Base-by-base conservation (phyloP, 371 early-diverging fungal species). In the Mortierella sp. region DNA sequence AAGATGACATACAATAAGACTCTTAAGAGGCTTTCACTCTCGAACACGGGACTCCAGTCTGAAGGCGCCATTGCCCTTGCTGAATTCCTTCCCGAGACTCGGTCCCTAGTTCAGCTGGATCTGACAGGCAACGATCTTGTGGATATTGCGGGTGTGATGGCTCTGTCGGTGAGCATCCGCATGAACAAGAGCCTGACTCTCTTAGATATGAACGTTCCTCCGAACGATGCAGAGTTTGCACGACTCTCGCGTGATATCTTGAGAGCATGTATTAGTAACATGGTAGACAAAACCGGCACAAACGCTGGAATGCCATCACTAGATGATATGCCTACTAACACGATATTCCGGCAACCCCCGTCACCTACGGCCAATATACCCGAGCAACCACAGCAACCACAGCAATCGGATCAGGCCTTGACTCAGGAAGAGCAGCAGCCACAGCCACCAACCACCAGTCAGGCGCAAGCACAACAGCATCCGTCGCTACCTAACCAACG, bases 31-130 rank as follows among this genome's bases (percentile, higher is more conserved):
- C 74, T 94, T 50, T 81, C 83, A n/a, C 81, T 95, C 70, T 84
- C 92, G 11, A 85, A 86, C n/a, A 86, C 90, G 1, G 83, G 83
- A n/a, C 62, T 81, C 18, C 68, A 75, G 50, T 75, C 76, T 14
- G 70, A 76, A 80, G 93, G 87, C 52, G 91, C 93, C 7, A 91
- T 95, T 57, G 88, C 88, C 4, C 74, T 95, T 44, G 94, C 96
- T 7, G 96, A 95, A 74, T 85, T 89, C 47, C 70, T 95, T 48
- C 92, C 96, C 6, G 92, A 94, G 60, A 92, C 90, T n/a, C 83
- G 82, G 14, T 48, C 85, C 23, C 79, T 95, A 11, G 81, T 80
- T 57, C 84, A 90, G 55, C 82, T 95, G 66, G 94, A 95, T 72
- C 80, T 95, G 48, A 88, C 93, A 6, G 83, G 85, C 29, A 95